phyloP scores from a whole-genome alignment of 2,329 filamentous ascomycete species.

The Clonostachys solani region DNA sequence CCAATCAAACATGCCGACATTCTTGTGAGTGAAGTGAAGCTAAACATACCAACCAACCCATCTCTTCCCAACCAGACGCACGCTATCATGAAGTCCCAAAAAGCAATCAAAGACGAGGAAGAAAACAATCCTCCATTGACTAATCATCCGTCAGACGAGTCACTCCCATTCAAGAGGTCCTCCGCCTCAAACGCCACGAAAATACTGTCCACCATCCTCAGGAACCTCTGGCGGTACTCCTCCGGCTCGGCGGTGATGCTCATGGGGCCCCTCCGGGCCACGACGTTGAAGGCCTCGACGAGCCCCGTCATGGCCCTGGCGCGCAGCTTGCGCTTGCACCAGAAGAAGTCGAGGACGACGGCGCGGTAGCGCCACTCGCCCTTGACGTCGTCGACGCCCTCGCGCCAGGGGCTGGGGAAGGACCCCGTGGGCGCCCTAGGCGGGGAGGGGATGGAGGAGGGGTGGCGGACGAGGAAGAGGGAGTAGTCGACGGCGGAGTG shows the following conservation, averaged over 20 bases:
- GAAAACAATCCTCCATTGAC: neutral
- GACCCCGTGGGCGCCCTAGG: neutral
- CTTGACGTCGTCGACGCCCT: conserved; percentile 56
- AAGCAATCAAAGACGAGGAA: neutral
- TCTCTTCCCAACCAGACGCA: too few species aligned
- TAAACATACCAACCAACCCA: too few species aligned
- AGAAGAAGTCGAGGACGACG: conserved; percentile 72
- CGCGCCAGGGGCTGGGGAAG: conserved; percentile 45
- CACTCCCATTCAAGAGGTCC: conserved; percentile 1
- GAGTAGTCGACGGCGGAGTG: conserved; percentile 72
- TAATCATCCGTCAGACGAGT: neutral
- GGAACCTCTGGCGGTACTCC: conserved; percentile 58
- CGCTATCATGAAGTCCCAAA: too few species aligned
- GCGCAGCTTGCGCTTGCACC: conserved; percentile 68
- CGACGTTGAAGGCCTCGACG: conserved; percentile 58
- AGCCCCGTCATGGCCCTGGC: conserved; percentile 63
- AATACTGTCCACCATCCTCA: conserved; percentile 42
- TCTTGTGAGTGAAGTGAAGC: too few species aligned
- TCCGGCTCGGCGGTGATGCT: conserved; percentile 66
- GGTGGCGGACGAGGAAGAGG: conserved; percentile 60
- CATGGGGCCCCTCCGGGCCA: conserved; percentile 66
- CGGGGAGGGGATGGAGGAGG: conserved; percentile 1
- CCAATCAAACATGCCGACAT: too few species aligned
- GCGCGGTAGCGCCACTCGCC: conserved; percentile 64
- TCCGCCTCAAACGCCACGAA: conserved; percentile 24